A percentile compares a stretch with the other conserved stretches of the same genome.
Evolutionary conservation across 2,329 filamentous ascomycete genomes (phyloP).

Genomic region (Nothophaeocryptopus gaeumannii): DNA sequence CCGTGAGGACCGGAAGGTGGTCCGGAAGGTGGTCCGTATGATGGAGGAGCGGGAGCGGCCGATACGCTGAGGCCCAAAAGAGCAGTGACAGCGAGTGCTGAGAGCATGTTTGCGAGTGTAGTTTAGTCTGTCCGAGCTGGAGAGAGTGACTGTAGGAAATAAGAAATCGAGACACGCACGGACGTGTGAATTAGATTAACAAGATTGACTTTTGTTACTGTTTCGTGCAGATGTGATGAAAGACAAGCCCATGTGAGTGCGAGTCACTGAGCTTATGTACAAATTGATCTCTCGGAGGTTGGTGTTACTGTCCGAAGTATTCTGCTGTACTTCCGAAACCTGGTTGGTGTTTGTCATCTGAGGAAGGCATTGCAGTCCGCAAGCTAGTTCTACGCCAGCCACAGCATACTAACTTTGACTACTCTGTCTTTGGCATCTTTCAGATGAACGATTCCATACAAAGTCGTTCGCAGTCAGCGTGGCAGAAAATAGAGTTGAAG

Average conservation of each 20-base stretch:
- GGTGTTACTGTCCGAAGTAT: background rate
- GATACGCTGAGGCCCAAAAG: background rate
- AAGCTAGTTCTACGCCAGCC: background rate
- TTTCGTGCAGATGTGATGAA: background rate
- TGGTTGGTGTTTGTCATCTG: background rate
- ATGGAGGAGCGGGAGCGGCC: background rate
- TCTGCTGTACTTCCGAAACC: too few relatives aligned
- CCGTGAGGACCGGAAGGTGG: too few relatives aligned
- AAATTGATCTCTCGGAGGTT: background rate
- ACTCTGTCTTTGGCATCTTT: background rate
- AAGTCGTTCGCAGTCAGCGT: background rate
- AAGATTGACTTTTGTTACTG: slow-evolving; percentile 3
- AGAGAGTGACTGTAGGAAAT: slow-evolving; percentile 5
- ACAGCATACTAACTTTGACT: background rate
- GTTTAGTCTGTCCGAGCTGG: background rate
- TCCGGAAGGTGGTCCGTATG: background rate
- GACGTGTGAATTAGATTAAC: background rate
- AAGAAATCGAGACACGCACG: background rate
- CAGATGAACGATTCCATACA: background rate
- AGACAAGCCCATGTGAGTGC: background rate
- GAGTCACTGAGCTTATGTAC: background rate
- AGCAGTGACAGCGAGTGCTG: slow-evolving; percentile 1
- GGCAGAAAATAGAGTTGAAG: background rate
- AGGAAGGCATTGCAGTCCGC: background rate
- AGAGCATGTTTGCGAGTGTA: background rate